Conservation (phyloP, 371 early-diverging fungal genomes). For the Syncephalis fuscata region DNA sequence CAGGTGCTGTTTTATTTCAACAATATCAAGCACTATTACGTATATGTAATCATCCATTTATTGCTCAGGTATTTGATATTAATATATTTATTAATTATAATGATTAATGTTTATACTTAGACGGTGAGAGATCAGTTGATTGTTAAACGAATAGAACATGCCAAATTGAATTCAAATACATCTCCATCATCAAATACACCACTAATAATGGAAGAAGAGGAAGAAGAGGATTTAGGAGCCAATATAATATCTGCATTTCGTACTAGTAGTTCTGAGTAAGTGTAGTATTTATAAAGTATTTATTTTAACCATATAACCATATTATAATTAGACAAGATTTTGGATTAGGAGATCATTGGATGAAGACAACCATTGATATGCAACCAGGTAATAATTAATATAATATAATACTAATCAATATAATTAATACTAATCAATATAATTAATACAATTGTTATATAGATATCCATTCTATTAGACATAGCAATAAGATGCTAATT, state of each 20-base stretch:
- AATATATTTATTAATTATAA: too few relatives aligned
- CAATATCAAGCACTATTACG: conserved; percentile 18
- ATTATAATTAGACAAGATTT: too few relatives aligned
- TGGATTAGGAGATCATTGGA: too few relatives aligned
- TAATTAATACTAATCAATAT: too few relatives aligned
- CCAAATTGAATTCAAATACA: not conserved
- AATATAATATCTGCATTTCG: too few relatives aligned
- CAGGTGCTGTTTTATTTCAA: not conserved
- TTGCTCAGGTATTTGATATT: conserved; percentile 19
- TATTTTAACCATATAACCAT: too few relatives aligned
- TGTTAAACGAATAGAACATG: not conserved
- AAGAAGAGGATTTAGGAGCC: not conserved
- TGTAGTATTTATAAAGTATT: too few relatives aligned
- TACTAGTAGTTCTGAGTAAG: too few relatives aligned
- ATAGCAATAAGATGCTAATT: conserved; percentile 28
- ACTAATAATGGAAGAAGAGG: not conserved
- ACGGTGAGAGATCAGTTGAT: not conserved
- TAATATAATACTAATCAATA: too few relatives aligned
- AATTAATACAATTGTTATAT: not conserved
- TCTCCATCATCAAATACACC: not conserved
- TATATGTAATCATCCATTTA: conserved; percentile 56
- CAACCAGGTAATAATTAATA: too few relatives aligned
- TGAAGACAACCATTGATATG: too few relatives aligned
- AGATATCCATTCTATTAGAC: conserved; percentile 8
- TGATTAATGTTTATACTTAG: too few relatives aligned